Evolutionary conservation across 163 green algal species (phyloP), one percentile per base, ranked within the genome.

Genomic region (Scenedesmus sp.): DNA sequence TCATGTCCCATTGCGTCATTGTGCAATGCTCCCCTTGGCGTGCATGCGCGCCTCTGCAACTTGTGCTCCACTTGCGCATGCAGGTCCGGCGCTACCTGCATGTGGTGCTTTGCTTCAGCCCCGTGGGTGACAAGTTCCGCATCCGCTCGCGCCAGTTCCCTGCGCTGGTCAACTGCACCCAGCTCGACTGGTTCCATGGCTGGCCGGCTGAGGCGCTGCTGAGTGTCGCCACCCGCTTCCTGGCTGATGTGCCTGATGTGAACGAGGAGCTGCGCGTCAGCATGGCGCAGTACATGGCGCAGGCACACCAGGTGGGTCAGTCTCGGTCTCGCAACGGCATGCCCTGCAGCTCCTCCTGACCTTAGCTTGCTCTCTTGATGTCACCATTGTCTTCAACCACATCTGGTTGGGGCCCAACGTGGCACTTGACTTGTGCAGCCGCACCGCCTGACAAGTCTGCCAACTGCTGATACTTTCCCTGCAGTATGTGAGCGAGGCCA

Each of bases 71-170:
- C n/a, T n/a, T n/a, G 56, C 22, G 20, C 20, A 33, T 82, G 35
- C 91, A 95, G 93, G 95, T 95, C 73, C 94, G 97, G 76, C 94
- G 94, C 84, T 97, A 97, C 93, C 94, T 99, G 86, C 98, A 99
- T 92, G 95, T 99, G 9, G 95, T 99, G 89, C 95, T 99, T 85
- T 99, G 97, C 94, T 98, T 99, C 95, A 97, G 93, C 53, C 98
- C 98, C n/a, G 97, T 98, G 22, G 97, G 97, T 15, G 97, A 98
- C 93, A 97, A 97, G 89, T 98, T 99, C 94, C 94, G 96, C 70
- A 83, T 83, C 43, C 94, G 97, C 22, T 96, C 97, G 0, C 93
- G 97, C 24, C 96, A 98, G 92, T 99, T 99, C 94, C 97, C 97
- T 12, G 97, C 97, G 0, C 94, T 99, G 26, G 94, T 99, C 85